These are phyloP conservation scores for Pueraria montana DNA, from an alignment of 306 rosid genomes.

Conservation along the genomic window DNA sequence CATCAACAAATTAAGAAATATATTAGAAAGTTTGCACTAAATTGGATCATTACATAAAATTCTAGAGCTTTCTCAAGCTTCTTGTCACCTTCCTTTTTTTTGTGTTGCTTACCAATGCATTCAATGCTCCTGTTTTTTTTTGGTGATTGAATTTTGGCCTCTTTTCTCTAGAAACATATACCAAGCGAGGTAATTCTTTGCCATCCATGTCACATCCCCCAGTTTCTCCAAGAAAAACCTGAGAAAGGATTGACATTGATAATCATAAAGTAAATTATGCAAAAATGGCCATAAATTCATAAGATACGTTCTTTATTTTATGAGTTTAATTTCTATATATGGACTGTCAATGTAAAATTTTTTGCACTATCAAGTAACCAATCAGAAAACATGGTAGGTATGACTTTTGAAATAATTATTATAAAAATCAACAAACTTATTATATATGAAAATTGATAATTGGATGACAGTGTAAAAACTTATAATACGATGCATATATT, in stretches of 20 bases:
- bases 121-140: constrained; percentile 76
- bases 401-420: background rate
- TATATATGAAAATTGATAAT: background rate
- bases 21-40: background rate
- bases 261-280: constrained; percentile 5
- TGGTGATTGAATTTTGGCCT: constrained; percentile 73
- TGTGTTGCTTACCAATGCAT: constrained; percentile 66
- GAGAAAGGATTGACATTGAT: background rate
- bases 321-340: background rate
- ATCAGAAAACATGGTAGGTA: background rate
- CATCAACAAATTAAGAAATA: constrained; percentile 20
- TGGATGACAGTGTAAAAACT: background rate
- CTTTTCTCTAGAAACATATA: constrained; percentile 82
- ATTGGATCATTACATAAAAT: background rate
- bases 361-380: background rate
- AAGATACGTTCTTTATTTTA: background rate
- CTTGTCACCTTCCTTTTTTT: background rate
- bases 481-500: background rate
- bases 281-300: constrained; percentile 15
- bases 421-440: background rate
- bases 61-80: background rate
- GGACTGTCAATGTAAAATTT: background rate
- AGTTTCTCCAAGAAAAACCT: constrained; percentile 72
- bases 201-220: constrained; percentile 67
- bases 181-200: constrained; percentile 70